Evolutionary conservation across 805 yeast genomes (phyloP).

Genomic region (Blastobotrys muscicola): DNA sequence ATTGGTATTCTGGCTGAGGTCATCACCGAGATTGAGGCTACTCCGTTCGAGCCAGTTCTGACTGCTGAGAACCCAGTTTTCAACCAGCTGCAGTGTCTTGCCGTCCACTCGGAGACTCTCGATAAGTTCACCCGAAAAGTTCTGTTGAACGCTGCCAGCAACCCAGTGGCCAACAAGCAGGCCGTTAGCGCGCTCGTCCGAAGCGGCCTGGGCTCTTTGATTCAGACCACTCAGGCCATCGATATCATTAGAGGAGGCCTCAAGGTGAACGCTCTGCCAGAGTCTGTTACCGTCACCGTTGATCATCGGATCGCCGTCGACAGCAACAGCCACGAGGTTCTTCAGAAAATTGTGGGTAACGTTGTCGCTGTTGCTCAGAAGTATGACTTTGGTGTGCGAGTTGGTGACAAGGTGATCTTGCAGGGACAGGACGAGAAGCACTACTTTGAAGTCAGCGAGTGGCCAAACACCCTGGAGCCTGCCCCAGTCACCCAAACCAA

Average conservation of each 20-base stretch:
- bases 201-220: constrained; percentile 16
- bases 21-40: constrained; percentile 44
- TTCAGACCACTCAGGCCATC: constrained; percentile 58
- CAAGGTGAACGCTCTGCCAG: constrained; percentile 72
- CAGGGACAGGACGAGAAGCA: constrained; percentile 13
- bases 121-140: constrained; percentile 19
- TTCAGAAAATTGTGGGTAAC: constrained; percentile 30
- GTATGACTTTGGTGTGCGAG: constrained; percentile 40
- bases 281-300: constrained; percentile 41
- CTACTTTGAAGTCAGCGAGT: constrained; percentile 2
- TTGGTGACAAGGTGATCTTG: constrained; percentile 23
- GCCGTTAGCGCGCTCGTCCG: constrained; percentile 3
- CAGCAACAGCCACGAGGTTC: constrained; percentile 36
- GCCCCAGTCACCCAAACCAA: constrained; percentile 45
- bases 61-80: constrained; percentile 51
- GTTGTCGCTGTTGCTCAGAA: constrained; percentile 36
- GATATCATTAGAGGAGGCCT: constrained; percentile 65
- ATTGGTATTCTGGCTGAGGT: constrained; percentile 65
- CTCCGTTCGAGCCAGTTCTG: constrained; percentile 42
- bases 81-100: constrained; percentile 51
- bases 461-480: constrained; percentile 29
- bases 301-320: constrained; percentile 62
- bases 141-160: constrained; percentile 12
- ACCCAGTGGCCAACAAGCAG: constrained; percentile 7
- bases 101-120: constrained; percentile 36